Evolutionary conservation across 148 eudicot species (phyloP).

Genomic region (Cornus florida): DNA sequence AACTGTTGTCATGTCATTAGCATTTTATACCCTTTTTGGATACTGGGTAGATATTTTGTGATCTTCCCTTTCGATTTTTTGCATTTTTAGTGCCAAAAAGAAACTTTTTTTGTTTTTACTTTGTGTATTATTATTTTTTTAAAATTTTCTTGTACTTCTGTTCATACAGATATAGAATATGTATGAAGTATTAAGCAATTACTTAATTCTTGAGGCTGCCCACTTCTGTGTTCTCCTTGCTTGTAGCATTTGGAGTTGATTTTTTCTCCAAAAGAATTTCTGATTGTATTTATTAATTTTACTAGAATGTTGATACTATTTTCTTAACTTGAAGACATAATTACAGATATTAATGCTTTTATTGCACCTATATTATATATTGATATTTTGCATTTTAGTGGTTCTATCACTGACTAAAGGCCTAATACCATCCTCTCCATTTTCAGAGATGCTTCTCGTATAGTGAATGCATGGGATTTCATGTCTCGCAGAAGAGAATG

Average conservation of each 20-base stretch:
- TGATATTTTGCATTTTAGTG: background rate
- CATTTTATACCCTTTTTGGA: constrained; percentile 7
- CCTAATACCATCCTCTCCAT: constrained; percentile 17
- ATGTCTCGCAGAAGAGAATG: constrained; percentile 23
- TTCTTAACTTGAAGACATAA: background rate
- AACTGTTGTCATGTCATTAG: constrained; percentile 1
- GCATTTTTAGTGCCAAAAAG: background rate
- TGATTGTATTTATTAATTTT: background rate
- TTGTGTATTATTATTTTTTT: too few relatives aligned
- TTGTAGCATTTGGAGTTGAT: background rate
- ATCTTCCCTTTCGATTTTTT: background rate
- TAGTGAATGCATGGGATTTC: constrained; percentile 35
- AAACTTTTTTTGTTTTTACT: too few relatives aligned
- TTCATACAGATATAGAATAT: background rate
- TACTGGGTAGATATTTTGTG: background rate
- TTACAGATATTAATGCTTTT: background rate
- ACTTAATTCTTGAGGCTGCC: background rate
- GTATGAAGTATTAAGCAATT: background rate
- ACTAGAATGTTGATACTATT: background rate
- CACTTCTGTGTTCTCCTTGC: background rate
- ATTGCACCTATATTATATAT: background rate
- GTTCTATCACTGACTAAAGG: constrained; percentile 13
- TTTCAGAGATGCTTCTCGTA: constrained; percentile 35
- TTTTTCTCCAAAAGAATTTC: background rate
- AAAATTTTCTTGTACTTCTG: background rate